These are phyloP conservation scores for Leccinum imitatum DNA, from an alignment of 768 basidiomycete species.

Conservation along the genomic window DNA sequence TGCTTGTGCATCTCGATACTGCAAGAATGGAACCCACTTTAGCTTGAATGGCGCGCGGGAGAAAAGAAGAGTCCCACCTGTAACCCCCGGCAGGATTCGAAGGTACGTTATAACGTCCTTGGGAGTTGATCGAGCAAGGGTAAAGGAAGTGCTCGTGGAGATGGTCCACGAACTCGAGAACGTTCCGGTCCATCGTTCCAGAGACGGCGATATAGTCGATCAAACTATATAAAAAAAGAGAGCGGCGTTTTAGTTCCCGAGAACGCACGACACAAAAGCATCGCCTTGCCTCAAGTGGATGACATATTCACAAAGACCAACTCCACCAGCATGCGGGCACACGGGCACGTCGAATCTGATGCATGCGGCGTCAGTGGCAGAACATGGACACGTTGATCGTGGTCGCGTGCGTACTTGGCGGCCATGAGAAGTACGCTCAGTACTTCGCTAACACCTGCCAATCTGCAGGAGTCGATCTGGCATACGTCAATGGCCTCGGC, in stretches of 20 bases:
- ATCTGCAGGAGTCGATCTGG: constrained; percentile 92
- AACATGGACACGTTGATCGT: not conserved
- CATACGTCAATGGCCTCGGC: constrained; percentile 92
- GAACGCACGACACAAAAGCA: not conserved
- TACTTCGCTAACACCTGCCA: constrained; percentile 96
- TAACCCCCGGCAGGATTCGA: constrained; percentile 74
- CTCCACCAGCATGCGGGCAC: constrained; percentile 95
- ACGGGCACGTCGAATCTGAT: constrained; percentile 82
- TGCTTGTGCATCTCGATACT: constrained; percentile 87
- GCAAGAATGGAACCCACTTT: not conserved
- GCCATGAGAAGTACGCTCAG: constrained; percentile 90
- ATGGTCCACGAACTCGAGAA: constrained; percentile 88
- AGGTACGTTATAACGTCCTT: constrained; percentile 88
- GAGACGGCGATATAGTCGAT: constrained; percentile 95
- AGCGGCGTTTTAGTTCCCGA: not conserved
- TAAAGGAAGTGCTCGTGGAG: constrained; percentile 91
- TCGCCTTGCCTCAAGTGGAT: constrained; percentile 70
- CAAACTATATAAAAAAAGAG: constrained; percentile 45
- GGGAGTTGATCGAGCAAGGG: constrained; percentile 83
- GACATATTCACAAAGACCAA: constrained; percentile 92
- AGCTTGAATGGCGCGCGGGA: not conserved
- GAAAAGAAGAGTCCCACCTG: constrained; percentile 21
- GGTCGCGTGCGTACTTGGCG: constrained; percentile 59
- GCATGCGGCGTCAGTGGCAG: constrained; percentile 6
- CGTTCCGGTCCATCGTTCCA: constrained; percentile 91